phyloP scores from a whole-genome alignment of 2,329 filamentous ascomycete genomes.

The Cercospora janseana region DNA sequence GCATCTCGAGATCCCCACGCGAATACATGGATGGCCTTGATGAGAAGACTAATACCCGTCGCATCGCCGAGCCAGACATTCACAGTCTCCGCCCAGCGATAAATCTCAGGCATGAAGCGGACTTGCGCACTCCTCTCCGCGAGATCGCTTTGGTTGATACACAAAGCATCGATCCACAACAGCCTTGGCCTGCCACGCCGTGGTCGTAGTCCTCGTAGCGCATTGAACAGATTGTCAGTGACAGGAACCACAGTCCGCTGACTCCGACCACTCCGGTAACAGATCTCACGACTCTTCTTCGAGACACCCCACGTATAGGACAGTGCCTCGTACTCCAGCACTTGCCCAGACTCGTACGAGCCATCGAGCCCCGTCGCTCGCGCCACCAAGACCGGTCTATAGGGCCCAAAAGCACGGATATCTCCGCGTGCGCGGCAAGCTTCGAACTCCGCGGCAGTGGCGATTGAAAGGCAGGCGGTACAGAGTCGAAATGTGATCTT shows the following conservation, averaged over 20 bases:
- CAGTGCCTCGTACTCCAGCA: background rate
- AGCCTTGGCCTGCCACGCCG: background rate
- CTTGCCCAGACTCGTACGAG: background rate
- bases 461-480: background rate
- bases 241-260: background rate
- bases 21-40: background rate
- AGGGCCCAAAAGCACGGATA: background rate
- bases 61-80: background rate
- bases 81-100: background rate
- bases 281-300: background rate
- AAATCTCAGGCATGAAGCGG: background rate
- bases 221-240: slow-evolving; percentile 5
- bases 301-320: background rate
- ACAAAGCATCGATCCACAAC: background rate
- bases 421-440: background rate
- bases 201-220: background rate
- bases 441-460: background rate
- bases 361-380: background rate
- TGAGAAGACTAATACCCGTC: background rate
- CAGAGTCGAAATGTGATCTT: background rate
- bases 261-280: background rate
- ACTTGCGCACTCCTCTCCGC: background rate
- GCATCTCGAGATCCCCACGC: background rate
- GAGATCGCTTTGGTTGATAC: background rate
- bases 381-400: background rate